Base-by-base conservation (phyloP, 2,329 filamentous ascomycete species). In the Pseudocercospora fuligena region DNA sequence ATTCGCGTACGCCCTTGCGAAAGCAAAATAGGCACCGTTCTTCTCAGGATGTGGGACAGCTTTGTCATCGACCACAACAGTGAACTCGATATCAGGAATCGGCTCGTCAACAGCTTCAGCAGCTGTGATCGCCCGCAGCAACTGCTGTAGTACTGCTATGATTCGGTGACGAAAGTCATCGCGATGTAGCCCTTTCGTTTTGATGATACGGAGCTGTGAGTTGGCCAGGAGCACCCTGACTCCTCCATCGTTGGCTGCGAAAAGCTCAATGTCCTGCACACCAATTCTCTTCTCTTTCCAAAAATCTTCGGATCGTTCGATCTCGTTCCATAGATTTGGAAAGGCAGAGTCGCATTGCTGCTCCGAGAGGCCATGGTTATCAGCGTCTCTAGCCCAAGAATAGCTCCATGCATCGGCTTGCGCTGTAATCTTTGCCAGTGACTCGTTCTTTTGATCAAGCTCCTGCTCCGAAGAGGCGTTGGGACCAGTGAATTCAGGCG, bases 171-270 rank as follows among this genome's bases (percentile, higher is more conserved):
- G 68, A 23, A 73, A 71, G 60, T 70, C 72, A 51, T 70, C 71
- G 27, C 75, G 73, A 33, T 68, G 69, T 9, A 72, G 47, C 5
- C 72, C 67, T 66, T 60, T 56, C 4, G 66, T 72, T 47, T 53
- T 16, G 29, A 72, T 60, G 31, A 72, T 68, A 36, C 70, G 66
- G 31, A 72, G 61, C 47, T 72, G 68, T 31, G 70, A 68, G n/a
- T 68, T 59, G 46, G 58, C 49, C 11, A 72, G 68, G 33, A 72
- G 66, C 16, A 71, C 58, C 19, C 65, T 66, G 6, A 71, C 64
- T 31, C 67, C 69, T 11, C 70, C 69, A 62, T 71, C 66, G 51
- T 72, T 71, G 85, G 88, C 3, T 82, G 84, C 21, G 16, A 47
- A 43, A 16, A 72, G 46, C 4, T 66, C 64, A 31, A 70, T 67